These are phyloP conservation scores for Aphanomyces cochlioides DNA, from an alignment of 352 stramenopile genomes.

Conservation along the genomic window DNA sequence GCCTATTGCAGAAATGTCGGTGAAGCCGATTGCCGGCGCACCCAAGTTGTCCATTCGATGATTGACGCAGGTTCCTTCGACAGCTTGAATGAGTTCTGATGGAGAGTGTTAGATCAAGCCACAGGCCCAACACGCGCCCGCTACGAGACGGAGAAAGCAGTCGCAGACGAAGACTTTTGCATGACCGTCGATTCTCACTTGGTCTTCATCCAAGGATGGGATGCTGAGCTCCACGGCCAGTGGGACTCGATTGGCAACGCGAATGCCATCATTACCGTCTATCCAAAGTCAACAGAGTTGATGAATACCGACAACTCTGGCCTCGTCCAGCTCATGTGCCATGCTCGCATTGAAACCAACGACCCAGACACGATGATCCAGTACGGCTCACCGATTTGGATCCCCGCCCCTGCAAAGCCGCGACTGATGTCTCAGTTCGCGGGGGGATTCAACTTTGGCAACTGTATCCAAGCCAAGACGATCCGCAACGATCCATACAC, in stretches of 20 bases:
- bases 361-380: conserved; percentile 73
- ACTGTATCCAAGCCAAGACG: conserved; percentile 60
- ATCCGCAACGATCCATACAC: conserved; percentile 79
- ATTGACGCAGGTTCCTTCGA: conserved; percentile 49
- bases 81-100: background rate
- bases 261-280: conserved; percentile 77
- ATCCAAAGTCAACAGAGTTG: conserved; percentile 69
- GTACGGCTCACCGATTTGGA: conserved; percentile 64
- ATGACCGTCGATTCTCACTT: conserved; percentile 79
- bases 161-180: conserved; percentile 76
- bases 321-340: conserved; percentile 75
- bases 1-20: conserved; percentile 65
- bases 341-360: conserved; percentile 65
- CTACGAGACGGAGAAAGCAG: conserved; percentile 72
- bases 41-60: conserved; percentile 62
- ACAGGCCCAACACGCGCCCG: conserved; percentile 65
- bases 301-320: conserved; percentile 43
- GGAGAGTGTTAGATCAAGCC: conserved; percentile 36
- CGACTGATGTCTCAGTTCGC: conserved; percentile 74
- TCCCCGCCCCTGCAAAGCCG: conserved; percentile 62
- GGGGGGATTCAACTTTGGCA: conserved; percentile 79
- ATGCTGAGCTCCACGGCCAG: conserved; percentile 64
- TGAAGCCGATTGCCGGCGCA: conserved; percentile 50
- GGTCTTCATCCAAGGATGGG: conserved; percentile 70
- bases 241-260: conserved; percentile 68